Evolutionary conservation across 108 stramenopile species (phyloP).

Genomic region (Aureococcus anophagefferens): DNA sequence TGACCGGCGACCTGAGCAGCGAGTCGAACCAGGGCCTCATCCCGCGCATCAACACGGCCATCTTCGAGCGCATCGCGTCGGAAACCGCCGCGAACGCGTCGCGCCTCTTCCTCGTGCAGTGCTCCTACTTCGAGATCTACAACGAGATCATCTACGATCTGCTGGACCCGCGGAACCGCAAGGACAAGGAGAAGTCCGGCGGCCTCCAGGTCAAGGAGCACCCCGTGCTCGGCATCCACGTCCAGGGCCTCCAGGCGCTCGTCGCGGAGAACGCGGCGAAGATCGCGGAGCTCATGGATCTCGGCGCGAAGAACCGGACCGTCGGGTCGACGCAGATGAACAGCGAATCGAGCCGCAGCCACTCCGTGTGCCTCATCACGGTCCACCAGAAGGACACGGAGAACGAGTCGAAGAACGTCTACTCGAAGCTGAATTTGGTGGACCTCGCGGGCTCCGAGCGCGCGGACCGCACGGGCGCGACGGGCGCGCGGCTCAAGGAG

Average conservation of each 20-base stretch:
- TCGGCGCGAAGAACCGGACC: constrained; percentile 17
- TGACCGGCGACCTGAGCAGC: not conserved
- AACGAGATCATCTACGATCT: constrained; percentile 81
- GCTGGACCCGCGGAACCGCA: constrained; percentile 42
- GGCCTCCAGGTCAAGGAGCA: constrained; percentile 46
- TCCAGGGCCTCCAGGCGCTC: constrained; percentile 17
- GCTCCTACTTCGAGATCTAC: constrained; percentile 54
- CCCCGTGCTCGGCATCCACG: constrained; percentile 47
- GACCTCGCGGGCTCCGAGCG: constrained; percentile 23
- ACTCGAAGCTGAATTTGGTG: constrained; percentile 21
- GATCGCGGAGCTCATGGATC: constrained; percentile 17
- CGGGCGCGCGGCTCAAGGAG: constrained; percentile 16
- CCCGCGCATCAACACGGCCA: constrained; percentile 32
- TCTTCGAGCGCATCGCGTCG: constrained; percentile 20
- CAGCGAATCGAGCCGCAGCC: constrained; percentile 8
- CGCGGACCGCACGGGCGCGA: not conserved
- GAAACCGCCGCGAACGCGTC: not conserved
- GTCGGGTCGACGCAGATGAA: constrained; percentile 10
- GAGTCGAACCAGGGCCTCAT: constrained; percentile 16
- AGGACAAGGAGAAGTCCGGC: constrained; percentile 22
- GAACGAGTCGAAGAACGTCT: constrained; percentile 9
- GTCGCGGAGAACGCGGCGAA: constrained; percentile 16
- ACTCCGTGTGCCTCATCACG: constrained; percentile 14
- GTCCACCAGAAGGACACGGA: constrained; percentile 21
- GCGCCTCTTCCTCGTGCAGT: not conserved